phyloP scores from a whole-genome alignment of 495 filamentous ascomycete species.

The Daldinia caldariorum region DNA sequence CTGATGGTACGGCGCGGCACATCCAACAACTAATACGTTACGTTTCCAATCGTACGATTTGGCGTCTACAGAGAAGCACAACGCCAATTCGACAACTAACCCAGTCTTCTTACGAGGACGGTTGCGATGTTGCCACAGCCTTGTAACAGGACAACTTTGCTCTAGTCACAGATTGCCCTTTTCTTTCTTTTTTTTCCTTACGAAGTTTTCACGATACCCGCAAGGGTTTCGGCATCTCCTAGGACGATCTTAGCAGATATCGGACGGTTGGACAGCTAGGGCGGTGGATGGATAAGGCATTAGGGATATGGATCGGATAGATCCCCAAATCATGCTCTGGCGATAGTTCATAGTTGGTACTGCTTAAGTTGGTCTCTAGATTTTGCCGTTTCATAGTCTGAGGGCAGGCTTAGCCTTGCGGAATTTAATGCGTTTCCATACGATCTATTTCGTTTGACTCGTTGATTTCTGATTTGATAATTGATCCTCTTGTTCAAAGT shows the following conservation, averaged over 20 bases:
- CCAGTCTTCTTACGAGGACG: background rate
- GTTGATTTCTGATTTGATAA: background rate
- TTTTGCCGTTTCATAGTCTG: background rate
- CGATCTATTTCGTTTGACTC: background rate
- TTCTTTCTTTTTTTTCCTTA: background rate
- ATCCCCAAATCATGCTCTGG: conserved; percentile 1
- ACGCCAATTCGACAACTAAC: background rate
- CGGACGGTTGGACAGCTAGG: conserved; percentile 1
- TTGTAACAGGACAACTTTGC: background rate
- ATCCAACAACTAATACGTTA: background rate
- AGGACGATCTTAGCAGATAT: background rate
- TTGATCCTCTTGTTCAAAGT: background rate
- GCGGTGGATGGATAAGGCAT: background rate
- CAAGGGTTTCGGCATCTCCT: background rate
- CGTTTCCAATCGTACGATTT: background rate
- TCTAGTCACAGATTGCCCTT: background rate
- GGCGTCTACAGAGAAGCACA: background rate
- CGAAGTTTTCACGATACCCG: background rate
- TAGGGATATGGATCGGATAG: background rate
- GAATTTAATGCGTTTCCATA: background rate
- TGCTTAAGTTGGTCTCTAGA: background rate
- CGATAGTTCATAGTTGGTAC: background rate
- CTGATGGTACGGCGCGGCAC: background rate
- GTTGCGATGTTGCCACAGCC: background rate
- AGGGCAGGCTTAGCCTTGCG: background rate